Evolutionary conservation across 108 stramenopile genomes (phyloP).

Genomic region (Nitzschia putrida): DNA sequence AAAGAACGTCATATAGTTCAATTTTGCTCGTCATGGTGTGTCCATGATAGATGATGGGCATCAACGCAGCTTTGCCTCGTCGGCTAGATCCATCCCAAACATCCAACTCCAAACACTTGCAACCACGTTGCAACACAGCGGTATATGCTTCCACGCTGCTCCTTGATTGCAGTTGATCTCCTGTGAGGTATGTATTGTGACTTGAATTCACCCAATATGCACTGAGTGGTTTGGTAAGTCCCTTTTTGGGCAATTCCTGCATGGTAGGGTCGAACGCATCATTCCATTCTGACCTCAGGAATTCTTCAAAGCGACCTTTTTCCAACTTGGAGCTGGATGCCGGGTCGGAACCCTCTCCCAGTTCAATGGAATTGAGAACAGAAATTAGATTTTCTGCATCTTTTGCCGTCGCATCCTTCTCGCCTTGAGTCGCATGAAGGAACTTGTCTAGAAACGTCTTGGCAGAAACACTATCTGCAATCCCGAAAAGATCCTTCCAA

Average conservation of each 20-base stretch:
- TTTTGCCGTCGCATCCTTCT: slow-evolving; percentile 44
- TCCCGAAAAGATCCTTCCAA: slow-evolving; percentile 59
- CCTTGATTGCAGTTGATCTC: slow-evolving; percentile 85
- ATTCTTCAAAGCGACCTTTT: slow-evolving; percentile 46
- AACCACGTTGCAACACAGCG: slow-evolving; percentile 80
- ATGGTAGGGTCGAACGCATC: slow-evolving; percentile 64
- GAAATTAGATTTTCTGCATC: slow-evolving; percentile 54
- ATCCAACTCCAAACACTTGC: slow-evolving; percentile 96
- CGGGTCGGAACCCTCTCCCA: slow-evolving; percentile 24
- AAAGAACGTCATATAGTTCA: slow-evolving; percentile 69
- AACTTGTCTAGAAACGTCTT: slow-evolving; percentile 55
- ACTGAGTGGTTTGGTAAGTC: not conserved
- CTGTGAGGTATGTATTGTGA: slow-evolving; percentile 97
- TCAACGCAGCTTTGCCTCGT: slow-evolving; percentile 9
- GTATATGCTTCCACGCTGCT: slow-evolving; percentile 81
- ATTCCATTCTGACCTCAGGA: slow-evolving; percentile 52
- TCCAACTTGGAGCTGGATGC: not conserved
- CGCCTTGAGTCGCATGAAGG: slow-evolving; percentile 52
- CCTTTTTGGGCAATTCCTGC: slow-evolving; percentile 24
- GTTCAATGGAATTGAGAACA: slow-evolving; percentile 51
- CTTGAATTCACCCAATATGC: slow-evolving; percentile 90
- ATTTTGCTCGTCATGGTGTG: slow-evolving; percentile 90
- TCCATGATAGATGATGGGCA: slow-evolving; percentile 91
- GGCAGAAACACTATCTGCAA: slow-evolving; percentile 44
- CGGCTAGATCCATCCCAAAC: slow-evolving; percentile 85